phyloP scores from a whole-genome alignment of 768 basidiomycete genomes.

The Coprinopsis sp. region DNA sequence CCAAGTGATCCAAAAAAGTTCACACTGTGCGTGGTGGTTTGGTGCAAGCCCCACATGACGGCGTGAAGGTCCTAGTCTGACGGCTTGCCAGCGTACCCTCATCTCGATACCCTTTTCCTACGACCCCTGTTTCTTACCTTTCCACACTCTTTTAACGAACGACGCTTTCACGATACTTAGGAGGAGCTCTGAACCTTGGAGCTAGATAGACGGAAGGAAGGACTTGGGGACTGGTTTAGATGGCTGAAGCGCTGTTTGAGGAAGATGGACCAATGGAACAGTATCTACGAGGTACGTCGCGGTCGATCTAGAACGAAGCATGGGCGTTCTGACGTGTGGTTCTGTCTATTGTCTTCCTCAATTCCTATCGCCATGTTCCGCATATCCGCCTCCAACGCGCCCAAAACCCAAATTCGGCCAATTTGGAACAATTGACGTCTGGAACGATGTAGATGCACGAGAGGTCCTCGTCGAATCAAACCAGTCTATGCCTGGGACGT shows the following conservation, averaged over 20 bases:
- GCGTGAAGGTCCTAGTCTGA: no score
- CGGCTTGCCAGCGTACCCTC: no score
- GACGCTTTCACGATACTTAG: background rate
- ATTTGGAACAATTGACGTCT: no score
- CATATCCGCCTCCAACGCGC: background rate
- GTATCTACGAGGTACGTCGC: constrained; percentile 56
- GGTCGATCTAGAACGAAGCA: constrained; percentile 2
- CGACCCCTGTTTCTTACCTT: no score
- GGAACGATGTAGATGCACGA: constrained; percentile 17
- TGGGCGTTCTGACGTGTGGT: no score
- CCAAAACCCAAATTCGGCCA: no score
- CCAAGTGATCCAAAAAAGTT: no score
- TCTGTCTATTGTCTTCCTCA: no score
- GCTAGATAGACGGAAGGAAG: background rate
- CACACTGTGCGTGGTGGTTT: no score
- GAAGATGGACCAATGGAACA: constrained; percentile 72
- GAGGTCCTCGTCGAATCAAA: constrained; percentile 53
- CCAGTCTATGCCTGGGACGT: constrained; percentile 55
- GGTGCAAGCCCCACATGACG: no score
- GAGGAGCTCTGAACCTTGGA: background rate
- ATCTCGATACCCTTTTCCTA: no score
- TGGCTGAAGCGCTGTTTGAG: constrained; percentile 78
- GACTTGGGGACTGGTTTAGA: constrained; percentile 26
- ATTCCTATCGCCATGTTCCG: background rate
- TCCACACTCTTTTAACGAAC: no score